These are phyloP conservation scores for Dactylorhiza incarnata DNA, from an alignment of 106 monocot species.

Conservation along the genomic window DNA sequence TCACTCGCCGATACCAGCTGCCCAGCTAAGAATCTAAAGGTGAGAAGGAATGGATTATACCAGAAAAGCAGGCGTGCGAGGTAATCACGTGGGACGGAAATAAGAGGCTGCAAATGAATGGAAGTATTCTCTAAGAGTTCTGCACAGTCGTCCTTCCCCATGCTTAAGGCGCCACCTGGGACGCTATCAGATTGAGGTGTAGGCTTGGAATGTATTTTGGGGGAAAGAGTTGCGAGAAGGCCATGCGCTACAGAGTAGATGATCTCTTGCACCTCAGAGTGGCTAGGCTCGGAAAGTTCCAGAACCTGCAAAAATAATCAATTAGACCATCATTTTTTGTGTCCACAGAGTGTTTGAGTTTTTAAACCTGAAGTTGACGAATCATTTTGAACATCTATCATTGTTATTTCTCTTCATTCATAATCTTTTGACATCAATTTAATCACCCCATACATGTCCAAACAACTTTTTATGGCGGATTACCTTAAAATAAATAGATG, in stretches of 20 bases:
- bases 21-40: neutral
- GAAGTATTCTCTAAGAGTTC: slow-evolving; percentile 72
- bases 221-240: slow-evolving; percentile 79
- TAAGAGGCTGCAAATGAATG: slow-evolving; percentile 67
- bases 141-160: slow-evolving; percentile 47
- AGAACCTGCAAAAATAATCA: slow-evolving; percentile 47
- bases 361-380: no score
- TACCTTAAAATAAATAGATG: neutral
- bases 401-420: neutral
- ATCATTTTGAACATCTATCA: no score
- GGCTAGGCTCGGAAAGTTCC: slow-evolving; percentile 73
- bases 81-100: slow-evolving; percentile 76
- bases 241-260: slow-evolving; percentile 80
- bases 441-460: neutral
- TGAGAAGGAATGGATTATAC: slow-evolving; percentile 18
- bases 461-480: neutral
- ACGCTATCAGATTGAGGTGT: slow-evolving; percentile 41
- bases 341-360: no score
- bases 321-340: neutral
- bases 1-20: no score
- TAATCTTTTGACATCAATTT: neutral
- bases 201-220: slow-evolving; percentile 67
- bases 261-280: slow-evolving; percentile 52
- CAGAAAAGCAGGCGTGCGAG: slow-evolving; percentile 86
- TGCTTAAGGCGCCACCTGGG: slow-evolving; percentile 21